Base-by-base conservation (phyloP, 129 eudicot species). In the Silybum marianum region DNA sequence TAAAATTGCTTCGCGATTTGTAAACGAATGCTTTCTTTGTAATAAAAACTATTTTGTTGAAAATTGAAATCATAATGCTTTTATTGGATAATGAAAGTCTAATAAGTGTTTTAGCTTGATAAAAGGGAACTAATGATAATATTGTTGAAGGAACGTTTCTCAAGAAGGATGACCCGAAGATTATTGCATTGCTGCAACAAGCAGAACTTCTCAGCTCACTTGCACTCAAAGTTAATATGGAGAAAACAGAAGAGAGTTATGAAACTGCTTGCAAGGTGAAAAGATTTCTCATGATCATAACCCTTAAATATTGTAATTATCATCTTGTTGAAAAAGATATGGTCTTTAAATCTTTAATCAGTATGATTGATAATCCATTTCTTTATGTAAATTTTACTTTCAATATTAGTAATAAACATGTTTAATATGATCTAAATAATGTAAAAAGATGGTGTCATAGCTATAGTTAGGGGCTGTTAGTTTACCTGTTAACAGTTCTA, bases 251-350 rank as follows among this genome's bases (percentile, higher is more conserved):
- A 12, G 93, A 93, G 85, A 96, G 98, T 77, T 90, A 93, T 74
- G 99, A 93, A 87, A 91, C 79, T 91, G 98, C 99, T 75, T 96
- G 97, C 97, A 91, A 87, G 95, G 98, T 96, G 81, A 86, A 86
- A 68, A 25, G 69, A 54, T 54, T 22, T 54, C 18, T 78, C 48
- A 60, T 69, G 24, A 39, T n/a, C n/a, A n/a, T 71, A 68, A 38
- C 46, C 30, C 28, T 54, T 28, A n/a, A n/a, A 11, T 74, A 23
- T 60, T 51, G 51, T 32, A 76, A 51, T 51, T 79, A 54, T 82
- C 4, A 54, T 82, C 4, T 22, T 68, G 72, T 32, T 67, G 32
- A 73, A 69, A 40, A 44, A 78, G 30, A 62, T 63, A 18, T 44
- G 13, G 72, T 34, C 73, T 28, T 73, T 16, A 9, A 38, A 25